A percentile compares a stretch with the other conserved stretches of the same genome.
Evolutionary conservation across 2,329 filamentous ascomycete species (phyloP).

Genomic region (Penicillium sp.): DNA sequence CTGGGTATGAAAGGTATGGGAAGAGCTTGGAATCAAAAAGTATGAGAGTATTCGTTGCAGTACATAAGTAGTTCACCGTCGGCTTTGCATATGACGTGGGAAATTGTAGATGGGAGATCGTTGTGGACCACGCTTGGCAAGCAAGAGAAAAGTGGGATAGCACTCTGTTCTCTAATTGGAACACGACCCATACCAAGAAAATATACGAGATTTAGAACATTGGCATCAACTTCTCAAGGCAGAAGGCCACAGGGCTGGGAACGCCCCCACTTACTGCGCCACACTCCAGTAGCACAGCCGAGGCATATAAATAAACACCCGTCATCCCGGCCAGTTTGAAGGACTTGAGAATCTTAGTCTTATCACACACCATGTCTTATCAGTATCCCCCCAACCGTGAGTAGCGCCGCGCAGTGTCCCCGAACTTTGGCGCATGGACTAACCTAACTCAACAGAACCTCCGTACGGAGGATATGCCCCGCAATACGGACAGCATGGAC

Average conservation of each 20-base stretch:
- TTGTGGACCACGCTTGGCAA: too few species aligned
- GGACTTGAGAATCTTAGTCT: background rate
- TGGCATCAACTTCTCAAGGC: slow-evolving; percentile 14
- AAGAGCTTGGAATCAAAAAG: background rate
- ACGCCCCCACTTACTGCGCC: slow-evolving; percentile 22
- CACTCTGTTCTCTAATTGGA: background rate
- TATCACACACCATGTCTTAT: slow-evolving; percentile 18
- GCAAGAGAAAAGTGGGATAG: too few species aligned
- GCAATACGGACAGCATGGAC: slow-evolving; percentile 24
- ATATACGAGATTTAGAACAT: background rate
- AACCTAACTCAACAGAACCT: slow-evolving; percentile 18
- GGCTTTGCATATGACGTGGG: too few species aligned
- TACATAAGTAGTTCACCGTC: too few species aligned
- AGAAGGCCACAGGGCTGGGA: slow-evolving; percentile 17
- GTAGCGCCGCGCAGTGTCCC: background rate
- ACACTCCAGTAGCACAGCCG: slow-evolving; percentile 8
- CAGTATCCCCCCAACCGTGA: slow-evolving; percentile 24
- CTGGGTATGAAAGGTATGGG: background rate
- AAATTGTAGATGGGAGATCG: too few species aligned
- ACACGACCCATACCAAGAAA: background rate
- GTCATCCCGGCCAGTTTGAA: background rate
- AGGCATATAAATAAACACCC: slow-evolving; percentile 6
- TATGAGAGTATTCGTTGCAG: background rate
- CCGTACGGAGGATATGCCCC: slow-evolving; percentile 29
- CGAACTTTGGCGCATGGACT: background rate